These are phyloP conservation scores for Kurtzmaniella quercitrusa DNA, from an alignment of 1,139 yeast species.

Conservation along the genomic window DNA sequence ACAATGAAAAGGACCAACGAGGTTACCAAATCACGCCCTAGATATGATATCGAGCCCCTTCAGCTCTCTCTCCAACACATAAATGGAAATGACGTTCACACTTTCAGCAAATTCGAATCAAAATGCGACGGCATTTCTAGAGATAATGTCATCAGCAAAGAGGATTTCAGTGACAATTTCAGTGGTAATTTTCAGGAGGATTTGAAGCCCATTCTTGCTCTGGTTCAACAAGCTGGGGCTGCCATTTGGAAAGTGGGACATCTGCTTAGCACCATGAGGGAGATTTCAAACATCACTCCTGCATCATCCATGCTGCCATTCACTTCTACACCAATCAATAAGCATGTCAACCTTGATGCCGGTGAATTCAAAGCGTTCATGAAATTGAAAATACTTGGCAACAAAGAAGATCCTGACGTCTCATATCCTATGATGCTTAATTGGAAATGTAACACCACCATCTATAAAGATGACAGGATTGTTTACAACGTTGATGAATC, in stretches of 20 bases:
- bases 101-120: slow-evolving; percentile 9
- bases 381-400: slow-evolving; percentile 17
- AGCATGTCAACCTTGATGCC: slow-evolving; percentile 18
- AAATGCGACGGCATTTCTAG: background rate
- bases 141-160: background rate
- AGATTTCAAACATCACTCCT: slow-evolving; percentile 4
- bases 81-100: slow-evolving; percentile 9
- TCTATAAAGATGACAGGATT: slow-evolving; percentile 21
- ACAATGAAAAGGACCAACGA: slow-evolving; percentile 7
- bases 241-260: slow-evolving; percentile 10
- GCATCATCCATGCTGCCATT: slow-evolving; percentile 12
- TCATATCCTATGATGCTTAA: slow-evolving; percentile 18
- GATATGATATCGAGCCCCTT: background rate
- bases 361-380: slow-evolving; percentile 29
- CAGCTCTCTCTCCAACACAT: slow-evolving; percentile 20
- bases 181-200: slow-evolving; percentile 1
- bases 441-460: slow-evolving; percentile 32
- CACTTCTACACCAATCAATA: slow-evolving; percentile 11
- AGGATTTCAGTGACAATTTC: background rate
- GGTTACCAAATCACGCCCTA: background rate
- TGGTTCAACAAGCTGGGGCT: slow-evolving; percentile 3
- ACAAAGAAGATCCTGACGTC: slow-evolving; percentile 3
- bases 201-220: slow-evolving; percentile 4
- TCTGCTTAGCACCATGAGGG: slow-evolving; percentile 3
- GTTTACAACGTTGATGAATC: slow-evolving; percentile 27